Percentiles rank a stretch among this genome's conserved stretches.
Conservation (phyloP, 208 protist genomes). For the Porcisia deanei region DNA sequence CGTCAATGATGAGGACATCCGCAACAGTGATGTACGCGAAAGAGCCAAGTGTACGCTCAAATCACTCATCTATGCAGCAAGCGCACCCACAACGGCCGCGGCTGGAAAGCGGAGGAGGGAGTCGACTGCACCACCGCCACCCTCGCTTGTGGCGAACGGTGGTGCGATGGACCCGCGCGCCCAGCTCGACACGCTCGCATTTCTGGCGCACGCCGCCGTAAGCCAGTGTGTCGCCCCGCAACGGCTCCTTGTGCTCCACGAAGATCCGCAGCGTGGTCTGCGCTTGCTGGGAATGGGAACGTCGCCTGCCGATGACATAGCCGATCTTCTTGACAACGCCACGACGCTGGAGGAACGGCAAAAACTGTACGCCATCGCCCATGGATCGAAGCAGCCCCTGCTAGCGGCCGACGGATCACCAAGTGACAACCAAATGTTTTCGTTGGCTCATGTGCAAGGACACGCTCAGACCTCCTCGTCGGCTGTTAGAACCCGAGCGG, state of each 20-base stretch:
- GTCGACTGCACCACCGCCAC: not conserved
- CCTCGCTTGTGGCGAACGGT: not conserved
- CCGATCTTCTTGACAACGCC: constrained; percentile 34
- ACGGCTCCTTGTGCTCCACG: constrained; percentile 58
- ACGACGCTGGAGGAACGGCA: constrained; percentile 19
- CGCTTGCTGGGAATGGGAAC: constrained; percentile 47
- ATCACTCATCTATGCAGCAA: constrained; percentile 7
- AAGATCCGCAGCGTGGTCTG: constrained; percentile 56
- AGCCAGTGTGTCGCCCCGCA: constrained; percentile 69
- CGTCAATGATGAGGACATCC: no score
- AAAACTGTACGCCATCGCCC: constrained; percentile 15
- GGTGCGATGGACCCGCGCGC: constrained; percentile 1
- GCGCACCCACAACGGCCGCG: not conserved
- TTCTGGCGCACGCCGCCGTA: constrained; percentile 64
- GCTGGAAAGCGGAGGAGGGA: not conserved
- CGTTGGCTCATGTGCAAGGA: not conserved
- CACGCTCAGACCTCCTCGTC: not conserved
- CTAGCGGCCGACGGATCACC: not conserved
- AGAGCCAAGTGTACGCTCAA: constrained; percentile 5
- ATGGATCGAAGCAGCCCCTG: not conserved
- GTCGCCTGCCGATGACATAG: constrained; percentile 33
- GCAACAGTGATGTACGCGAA: not conserved
- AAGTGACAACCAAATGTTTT: not conserved
- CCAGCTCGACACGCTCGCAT: constrained; percentile 44
- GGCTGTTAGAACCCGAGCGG: not conserved